A percentile compares a stretch with the other conserved stretches of the same genome.
Evolutionary conservation across 805 yeast species (phyloP).

Genomic region (Saturnispora sanitii): DNA sequence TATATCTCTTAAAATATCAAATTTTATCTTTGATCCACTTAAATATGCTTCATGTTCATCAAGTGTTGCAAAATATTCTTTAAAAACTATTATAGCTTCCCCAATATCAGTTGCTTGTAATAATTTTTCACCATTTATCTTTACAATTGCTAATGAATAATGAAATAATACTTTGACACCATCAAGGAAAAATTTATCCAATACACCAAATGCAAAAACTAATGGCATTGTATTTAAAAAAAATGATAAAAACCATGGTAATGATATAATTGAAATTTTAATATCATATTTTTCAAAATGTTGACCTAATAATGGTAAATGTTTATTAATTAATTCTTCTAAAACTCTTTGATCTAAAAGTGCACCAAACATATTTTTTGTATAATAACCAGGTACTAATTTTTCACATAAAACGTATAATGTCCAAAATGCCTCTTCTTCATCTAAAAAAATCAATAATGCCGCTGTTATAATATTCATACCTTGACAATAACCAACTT

Average conservation of each 20-base stretch:
- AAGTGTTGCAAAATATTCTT: slow-evolving; percentile 66
- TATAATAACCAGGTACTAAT: slow-evolving; percentile 89
- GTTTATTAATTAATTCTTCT: slow-evolving; percentile 79
- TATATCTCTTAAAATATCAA: slow-evolving; percentile 82
- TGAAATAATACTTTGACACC: slow-evolving; percentile 88
- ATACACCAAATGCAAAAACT: slow-evolving; percentile 82
- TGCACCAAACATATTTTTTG: slow-evolving; percentile 96
- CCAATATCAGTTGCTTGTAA: slow-evolving; percentile 85
- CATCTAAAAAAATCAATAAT: slow-evolving; percentile 73
- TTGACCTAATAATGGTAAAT: slow-evolving; percentile 81
- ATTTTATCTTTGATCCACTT: slow-evolving; percentile 61
- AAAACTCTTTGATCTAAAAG: slow-evolving; percentile 87
- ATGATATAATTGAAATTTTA: slow-evolving; percentile 82
- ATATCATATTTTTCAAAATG: slow-evolving; percentile 75
- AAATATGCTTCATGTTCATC: slow-evolving; percentile 62
- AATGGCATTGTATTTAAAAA: slow-evolving; percentile 91
- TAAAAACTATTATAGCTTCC: slow-evolving; percentile 73
- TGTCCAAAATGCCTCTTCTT: slow-evolving; percentile 97
- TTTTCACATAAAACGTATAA: slow-evolving; percentile 71
- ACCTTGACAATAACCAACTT: slow-evolving; percentile 97
- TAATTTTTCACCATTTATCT: slow-evolving; percentile 78
- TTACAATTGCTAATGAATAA: slow-evolving; percentile 83
- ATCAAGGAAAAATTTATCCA: slow-evolving; percentile 82
- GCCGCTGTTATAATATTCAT: slow-evolving; percentile 92
- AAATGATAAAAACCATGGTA: slow-evolving; percentile 93